phyloP scores from a whole-genome alignment of 148 eudicot species.

The Agrostemma githago region DNA sequence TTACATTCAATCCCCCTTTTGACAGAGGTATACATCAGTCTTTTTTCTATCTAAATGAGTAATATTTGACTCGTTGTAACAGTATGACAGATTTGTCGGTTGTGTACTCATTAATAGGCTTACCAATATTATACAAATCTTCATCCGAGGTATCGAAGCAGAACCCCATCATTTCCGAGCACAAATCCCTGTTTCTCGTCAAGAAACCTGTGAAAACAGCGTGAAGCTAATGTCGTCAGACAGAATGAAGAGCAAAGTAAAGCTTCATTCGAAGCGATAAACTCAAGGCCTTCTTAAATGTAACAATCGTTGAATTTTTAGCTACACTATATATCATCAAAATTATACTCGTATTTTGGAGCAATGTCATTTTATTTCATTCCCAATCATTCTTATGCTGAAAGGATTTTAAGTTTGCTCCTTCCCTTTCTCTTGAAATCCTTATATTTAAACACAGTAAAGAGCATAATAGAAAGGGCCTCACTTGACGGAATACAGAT shows the following conservation, averaged over 20 bases:
- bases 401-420: too few relatives aligned
- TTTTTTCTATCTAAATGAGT: too few relatives aligned
- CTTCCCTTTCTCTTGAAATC: too few relatives aligned
- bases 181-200: constrained; percentile 83
- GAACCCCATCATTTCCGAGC: constrained; percentile 93
- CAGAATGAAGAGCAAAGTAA: constrained; percentile 6
- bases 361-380: too few relatives aligned
- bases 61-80: too few relatives aligned
- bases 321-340: too few relatives aligned
- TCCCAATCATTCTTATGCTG: too few relatives aligned
- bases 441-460: background rate
- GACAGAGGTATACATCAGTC: background rate
- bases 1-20: background rate
- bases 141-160: constrained; percentile 91
- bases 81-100: background rate
- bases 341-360: too few relatives aligned
- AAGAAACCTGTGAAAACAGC: constrained; percentile 54
- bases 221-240: background rate
- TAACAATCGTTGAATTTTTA: too few relatives aligned
- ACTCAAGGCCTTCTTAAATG: too few relatives aligned
- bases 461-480: constrained; percentile 21
- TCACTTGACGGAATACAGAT: constrained; percentile 96
- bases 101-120: background rate
- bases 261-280: too few relatives aligned
- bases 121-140: constrained; percentile 12